phyloP scores from a whole-genome alignment of 352 stramenopile genomes.

The Globisporangium emineosum region DNA sequence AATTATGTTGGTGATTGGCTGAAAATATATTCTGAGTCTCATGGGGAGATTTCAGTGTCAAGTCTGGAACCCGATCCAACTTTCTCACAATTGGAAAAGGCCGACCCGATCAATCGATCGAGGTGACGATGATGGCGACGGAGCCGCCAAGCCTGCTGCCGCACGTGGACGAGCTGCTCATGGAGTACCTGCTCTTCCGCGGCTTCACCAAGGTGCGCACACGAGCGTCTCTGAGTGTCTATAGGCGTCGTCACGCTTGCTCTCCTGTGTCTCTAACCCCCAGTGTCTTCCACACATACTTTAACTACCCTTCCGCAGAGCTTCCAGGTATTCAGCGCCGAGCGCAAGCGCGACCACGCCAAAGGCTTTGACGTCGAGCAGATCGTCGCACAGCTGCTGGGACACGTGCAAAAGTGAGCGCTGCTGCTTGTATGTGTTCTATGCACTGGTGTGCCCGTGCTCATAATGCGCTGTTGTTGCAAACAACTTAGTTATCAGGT shows the following conservation, averaged over 20 bases:
- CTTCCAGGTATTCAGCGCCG: constrained; percentile 70
- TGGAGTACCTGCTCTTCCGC: constrained; percentile 85
- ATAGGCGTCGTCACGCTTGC: background rate
- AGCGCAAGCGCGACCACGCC: constrained; percentile 69
- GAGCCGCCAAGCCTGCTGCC: constrained; percentile 48
- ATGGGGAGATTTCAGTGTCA: background rate
- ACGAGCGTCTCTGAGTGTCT: background rate
- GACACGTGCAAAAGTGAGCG: constrained; percentile 48
- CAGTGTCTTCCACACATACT: background rate
- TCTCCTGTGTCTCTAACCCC: background rate
- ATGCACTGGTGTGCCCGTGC: background rate
- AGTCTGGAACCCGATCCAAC: constrained; percentile 8
- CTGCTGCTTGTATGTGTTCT: background rate
- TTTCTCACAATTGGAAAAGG: background rate
- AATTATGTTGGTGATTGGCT: background rate
- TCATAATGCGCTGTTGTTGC: background rate
- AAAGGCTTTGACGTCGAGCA: constrained; percentile 79
- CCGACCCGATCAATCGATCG: background rate
- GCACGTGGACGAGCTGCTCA: constrained; percentile 81
- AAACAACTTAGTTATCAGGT: constrained; percentile 55
- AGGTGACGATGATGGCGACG: constrained; percentile 18
- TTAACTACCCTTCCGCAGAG: constrained; percentile 29
- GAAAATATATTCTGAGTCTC: background rate
- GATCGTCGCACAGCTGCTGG: constrained; percentile 65
- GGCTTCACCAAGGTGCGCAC: constrained; percentile 68